phyloP scores from a whole-genome alignment of 83 land plant genomes.

The Diphasiastrum complanatum region DNA sequence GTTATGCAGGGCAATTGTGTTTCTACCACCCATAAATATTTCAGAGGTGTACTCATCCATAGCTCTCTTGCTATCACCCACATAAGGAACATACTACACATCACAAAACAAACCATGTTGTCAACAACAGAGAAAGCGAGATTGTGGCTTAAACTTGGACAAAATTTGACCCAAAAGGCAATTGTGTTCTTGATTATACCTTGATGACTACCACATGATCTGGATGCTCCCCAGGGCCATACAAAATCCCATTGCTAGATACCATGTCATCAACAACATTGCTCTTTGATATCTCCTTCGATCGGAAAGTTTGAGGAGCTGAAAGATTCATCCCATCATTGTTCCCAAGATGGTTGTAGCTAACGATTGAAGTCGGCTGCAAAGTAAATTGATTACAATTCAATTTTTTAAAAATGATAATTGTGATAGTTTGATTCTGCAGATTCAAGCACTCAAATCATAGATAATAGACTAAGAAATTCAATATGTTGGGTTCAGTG shows the following conservation, averaged over 20 bases:
- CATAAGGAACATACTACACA: slow-evolving; percentile 87
- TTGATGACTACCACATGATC: slow-evolving; percentile 97
- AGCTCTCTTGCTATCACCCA: slow-evolving; percentile 93
- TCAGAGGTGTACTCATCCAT: slow-evolving; percentile 96
- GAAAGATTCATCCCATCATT: slow-evolving; percentile 98
- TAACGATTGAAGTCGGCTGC: slow-evolving; percentile 96
- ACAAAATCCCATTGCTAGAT: slow-evolving; percentile 86
- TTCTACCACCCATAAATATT: slow-evolving; percentile 88
- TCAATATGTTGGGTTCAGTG: neutral
- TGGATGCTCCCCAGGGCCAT: slow-evolving; percentile 89
- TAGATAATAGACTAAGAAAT: neutral
- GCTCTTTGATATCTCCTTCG: slow-evolving; percentile 97
- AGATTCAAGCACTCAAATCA: no score
- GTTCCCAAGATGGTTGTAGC: slow-evolving; percentile 98
- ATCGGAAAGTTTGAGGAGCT: slow-evolving; percentile 93
- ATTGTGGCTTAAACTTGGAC: neutral
- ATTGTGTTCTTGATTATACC: slow-evolving; percentile 30
- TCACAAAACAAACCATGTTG: neutral
- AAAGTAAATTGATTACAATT: neutral
- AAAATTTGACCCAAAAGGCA: neutral
- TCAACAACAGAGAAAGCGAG: neutral
- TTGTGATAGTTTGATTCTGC: neutral
- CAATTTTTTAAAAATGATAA: neutral
- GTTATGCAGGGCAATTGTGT: slow-evolving; percentile 82
- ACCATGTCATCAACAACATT: slow-evolving; percentile 99